Conservation (phyloP, 768 basidiomycete genomes). For the Collybiopsis confluens region DNA sequence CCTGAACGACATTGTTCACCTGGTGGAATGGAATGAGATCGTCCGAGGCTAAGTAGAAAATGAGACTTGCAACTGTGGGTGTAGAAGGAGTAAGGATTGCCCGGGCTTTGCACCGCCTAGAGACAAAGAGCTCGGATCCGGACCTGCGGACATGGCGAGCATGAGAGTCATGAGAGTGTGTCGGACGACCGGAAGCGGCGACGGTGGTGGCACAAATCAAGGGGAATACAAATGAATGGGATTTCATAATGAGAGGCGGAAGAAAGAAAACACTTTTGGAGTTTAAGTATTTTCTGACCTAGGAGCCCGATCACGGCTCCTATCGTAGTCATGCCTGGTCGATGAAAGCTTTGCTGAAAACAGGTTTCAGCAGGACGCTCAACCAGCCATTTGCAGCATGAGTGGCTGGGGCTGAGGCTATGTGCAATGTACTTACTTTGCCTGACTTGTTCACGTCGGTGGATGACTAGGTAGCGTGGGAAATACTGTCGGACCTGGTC, state of each 20-base stretch:
- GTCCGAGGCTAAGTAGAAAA: background rate
- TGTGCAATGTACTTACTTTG: too few relatives aligned
- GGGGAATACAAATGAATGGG: constrained; percentile 35
- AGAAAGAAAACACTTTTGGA: constrained; percentile 11
- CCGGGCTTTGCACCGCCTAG: constrained; percentile 4
- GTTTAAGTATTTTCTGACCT: too few relatives aligned
- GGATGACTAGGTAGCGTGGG: too few relatives aligned
- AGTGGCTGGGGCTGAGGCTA: too few relatives aligned
- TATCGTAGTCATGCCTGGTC: too few relatives aligned
- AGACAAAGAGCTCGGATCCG: background rate
- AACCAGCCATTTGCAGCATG: too few relatives aligned
- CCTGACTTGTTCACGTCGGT: too few relatives aligned
- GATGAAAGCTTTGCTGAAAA: too few relatives aligned
- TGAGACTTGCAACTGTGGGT: background rate
- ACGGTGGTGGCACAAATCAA: constrained; percentile 23
- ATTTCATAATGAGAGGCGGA: constrained; percentile 38
- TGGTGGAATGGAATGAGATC: background rate
- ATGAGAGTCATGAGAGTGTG: constrained; percentile 26
- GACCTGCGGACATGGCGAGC: constrained; percentile 15
- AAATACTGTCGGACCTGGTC: too few relatives aligned
- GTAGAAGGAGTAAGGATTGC: background rate
- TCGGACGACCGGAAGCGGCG: constrained; percentile 20
- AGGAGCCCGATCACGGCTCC: too few relatives aligned
- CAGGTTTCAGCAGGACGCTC: too few relatives aligned
- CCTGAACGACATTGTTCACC: background rate